Conservation (phyloP, 129 eudicot genomes). For the Arctium lappa region DNA sequence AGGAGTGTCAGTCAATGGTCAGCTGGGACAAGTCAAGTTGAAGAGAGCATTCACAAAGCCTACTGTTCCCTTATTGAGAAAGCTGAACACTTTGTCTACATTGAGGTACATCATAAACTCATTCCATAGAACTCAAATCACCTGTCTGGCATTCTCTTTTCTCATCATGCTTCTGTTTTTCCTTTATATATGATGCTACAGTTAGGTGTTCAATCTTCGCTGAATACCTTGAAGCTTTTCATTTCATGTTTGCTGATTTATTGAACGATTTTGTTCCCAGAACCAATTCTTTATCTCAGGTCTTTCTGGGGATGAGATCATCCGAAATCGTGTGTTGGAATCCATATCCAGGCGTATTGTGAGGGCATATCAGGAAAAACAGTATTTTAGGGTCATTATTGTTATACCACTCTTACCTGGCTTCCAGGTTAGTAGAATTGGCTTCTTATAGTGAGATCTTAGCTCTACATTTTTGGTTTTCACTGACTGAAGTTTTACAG, state of each 20-base stretch:
- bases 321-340: slow-evolving; percentile 82
- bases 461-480: slow-evolving; percentile 16
- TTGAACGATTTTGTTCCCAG: slow-evolving; percentile 48
- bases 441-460: neutral
- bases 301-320: slow-evolving; percentile 86
- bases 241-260: neutral
- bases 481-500: slow-evolving; percentile 32
- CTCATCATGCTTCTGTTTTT: neutral
- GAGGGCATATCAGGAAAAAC: slow-evolving; percentile 81
- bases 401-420: slow-evolving; percentile 97
- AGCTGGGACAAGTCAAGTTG: slow-evolving; percentile 98
- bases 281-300: slow-evolving; percentile 98
- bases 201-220: neutral
- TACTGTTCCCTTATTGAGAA: slow-evolving; percentile 94
- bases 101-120: slow-evolving; percentile 62
- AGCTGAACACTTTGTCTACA: slow-evolving; percentile 91
- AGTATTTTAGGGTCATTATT: slow-evolving; percentile 74
- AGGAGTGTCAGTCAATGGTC: slow-evolving; percentile 99
- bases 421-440: slow-evolving; percentile 37
- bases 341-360: slow-evolving; percentile 74
- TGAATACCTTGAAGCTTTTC: neutral
- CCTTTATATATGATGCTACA: neutral
- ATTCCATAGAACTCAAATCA: neutral
- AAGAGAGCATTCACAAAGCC: slow-evolving; percentile 91
- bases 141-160: neutral